phyloP scores from a whole-genome alignment of 306 rosid genomes.

The Leucaena leucocephala region DNA sequence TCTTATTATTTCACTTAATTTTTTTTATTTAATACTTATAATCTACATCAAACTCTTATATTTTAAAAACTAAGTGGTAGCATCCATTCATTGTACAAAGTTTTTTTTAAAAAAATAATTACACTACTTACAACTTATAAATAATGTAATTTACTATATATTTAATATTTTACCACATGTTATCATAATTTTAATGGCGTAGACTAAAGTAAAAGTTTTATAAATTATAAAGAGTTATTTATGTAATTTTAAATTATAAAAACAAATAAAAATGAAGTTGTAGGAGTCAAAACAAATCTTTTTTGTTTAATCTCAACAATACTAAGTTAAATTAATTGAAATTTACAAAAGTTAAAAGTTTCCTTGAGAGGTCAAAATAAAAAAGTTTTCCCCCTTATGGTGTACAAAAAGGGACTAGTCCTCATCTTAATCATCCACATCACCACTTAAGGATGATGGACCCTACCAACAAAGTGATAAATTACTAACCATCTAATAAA shows the following conservation, averaged over 20 bases:
- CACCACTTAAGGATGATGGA: not conserved
- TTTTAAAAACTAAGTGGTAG: too few relatives aligned
- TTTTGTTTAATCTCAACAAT: not conserved
- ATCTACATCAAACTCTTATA: too few relatives aligned
- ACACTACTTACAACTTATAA: too few relatives aligned
- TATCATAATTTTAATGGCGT: not conserved
- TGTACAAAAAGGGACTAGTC: not conserved
- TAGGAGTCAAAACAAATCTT: too few relatives aligned
- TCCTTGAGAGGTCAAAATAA: not conserved
- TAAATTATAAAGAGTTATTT: not conserved
- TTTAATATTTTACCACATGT: too few relatives aligned
- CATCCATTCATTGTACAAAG: too few relatives aligned
- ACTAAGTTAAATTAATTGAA: not conserved
- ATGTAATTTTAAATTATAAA: too few relatives aligned
- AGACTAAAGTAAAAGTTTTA: not conserved
- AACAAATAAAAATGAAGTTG: too few relatives aligned
- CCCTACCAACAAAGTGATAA: not conserved
- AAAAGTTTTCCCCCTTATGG: not conserved
- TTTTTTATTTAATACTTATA: too few relatives aligned
- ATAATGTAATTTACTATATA: too few relatives aligned
- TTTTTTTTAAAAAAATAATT: too few relatives aligned
- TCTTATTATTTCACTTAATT: too few relatives aligned
- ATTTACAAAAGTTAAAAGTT: not conserved
- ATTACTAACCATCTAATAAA: not conserved
- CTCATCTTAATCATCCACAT: not conserved